Evolutionary conservation across 768 basidiomycete species (phyloP).

Genomic region (Terana coerulea): DNA sequence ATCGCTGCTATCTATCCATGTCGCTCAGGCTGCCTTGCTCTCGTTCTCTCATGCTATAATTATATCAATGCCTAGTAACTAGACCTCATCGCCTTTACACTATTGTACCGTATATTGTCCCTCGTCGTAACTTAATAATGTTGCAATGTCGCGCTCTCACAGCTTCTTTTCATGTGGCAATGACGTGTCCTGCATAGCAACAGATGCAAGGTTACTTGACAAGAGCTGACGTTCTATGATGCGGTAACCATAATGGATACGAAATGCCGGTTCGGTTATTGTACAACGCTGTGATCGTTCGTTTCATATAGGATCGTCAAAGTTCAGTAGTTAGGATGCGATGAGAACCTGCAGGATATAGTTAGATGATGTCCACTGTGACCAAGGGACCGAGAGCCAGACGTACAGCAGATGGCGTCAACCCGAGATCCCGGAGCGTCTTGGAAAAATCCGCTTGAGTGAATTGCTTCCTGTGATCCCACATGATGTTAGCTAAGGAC

Average conservation of each 20-base stretch:
- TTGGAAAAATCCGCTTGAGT: conserved; percentile 68
- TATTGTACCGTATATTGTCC: not conserved
- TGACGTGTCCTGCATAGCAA: too few species aligned
- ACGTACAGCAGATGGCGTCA: conserved; percentile 84
- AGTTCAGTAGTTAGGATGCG: conserved; percentile 15
- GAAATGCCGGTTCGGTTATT: too few species aligned
- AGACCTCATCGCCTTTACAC: not conserved
- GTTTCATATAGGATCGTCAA: too few species aligned
- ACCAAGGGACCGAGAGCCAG: conserved; percentile 1
- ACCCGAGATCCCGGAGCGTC: conserved; percentile 75
- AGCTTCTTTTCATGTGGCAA: too few species aligned
- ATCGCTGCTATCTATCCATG: conserved; percentile 1
- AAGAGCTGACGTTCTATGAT: too few species aligned
- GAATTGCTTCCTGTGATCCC: conserved; percentile 83
- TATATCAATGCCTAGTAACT: not conserved
- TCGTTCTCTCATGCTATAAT: conserved; percentile 1
- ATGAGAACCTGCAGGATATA: conserved; percentile 21
- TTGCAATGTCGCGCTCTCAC: too few species aligned
- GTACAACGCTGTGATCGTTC: too few species aligned
- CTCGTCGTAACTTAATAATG: not conserved
- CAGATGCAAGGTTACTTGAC: too few species aligned
- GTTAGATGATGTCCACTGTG: not conserved
- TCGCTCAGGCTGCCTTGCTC: not conserved
- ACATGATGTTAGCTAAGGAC: not conserved
- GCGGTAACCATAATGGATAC: too few species aligned